A percentile compares a stretch with the other conserved stretches of the same genome.
Evolutionary conservation across 1,139 yeast species (phyloP).

Genomic region (Geotrichum candidum): DNA sequence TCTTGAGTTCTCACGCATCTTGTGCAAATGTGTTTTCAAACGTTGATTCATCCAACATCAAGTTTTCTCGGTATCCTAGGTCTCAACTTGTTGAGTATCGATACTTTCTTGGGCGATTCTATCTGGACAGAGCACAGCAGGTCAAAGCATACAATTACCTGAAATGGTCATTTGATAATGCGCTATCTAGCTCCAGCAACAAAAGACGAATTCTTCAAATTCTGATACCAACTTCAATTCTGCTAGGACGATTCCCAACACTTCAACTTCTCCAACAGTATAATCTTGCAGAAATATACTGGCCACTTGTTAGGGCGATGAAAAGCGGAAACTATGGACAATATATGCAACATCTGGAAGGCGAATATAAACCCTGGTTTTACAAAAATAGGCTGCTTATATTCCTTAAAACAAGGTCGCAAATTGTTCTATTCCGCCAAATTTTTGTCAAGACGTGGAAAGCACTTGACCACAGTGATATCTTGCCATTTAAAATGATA

Average conservation of each 20-base stretch:
- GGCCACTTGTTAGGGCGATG: constrained; percentile 29
- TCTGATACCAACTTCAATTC: constrained; percentile 47
- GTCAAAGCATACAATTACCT: constrained; percentile 54
- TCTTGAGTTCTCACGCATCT: constrained; percentile 55
- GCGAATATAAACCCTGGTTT: constrained; percentile 25
- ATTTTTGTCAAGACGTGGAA: constrained; percentile 22
- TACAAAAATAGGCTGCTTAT: constrained; percentile 28
- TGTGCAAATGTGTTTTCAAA: constrained; percentile 74
- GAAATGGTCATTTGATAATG: constrained; percentile 52
- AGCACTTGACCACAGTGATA: not conserved
- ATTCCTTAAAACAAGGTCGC: constrained; percentile 21
- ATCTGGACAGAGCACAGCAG: constrained; percentile 55
- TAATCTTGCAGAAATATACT: constrained; percentile 26
- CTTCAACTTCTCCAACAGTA: constrained; percentile 24
- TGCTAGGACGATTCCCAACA: constrained; percentile 36
- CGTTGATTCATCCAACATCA: constrained; percentile 54
- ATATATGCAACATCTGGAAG: constrained; percentile 27
- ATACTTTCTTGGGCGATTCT: constrained; percentile 61
- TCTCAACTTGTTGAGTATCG: constrained; percentile 60
- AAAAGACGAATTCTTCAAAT: constrained; percentile 43
- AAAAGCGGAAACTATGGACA: constrained; percentile 28
- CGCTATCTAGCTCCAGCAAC: constrained; percentile 38
- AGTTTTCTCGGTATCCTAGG: constrained; percentile 42
- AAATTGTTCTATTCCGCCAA: constrained; percentile 27
- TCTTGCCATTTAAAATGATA: constrained; percentile 2